Percentiles rank a stretch among this genome's conserved stretches.
Evolutionary conservation across 768 basidiomycete species (phyloP).

Genomic region (Strobilomyces confusus): DNA sequence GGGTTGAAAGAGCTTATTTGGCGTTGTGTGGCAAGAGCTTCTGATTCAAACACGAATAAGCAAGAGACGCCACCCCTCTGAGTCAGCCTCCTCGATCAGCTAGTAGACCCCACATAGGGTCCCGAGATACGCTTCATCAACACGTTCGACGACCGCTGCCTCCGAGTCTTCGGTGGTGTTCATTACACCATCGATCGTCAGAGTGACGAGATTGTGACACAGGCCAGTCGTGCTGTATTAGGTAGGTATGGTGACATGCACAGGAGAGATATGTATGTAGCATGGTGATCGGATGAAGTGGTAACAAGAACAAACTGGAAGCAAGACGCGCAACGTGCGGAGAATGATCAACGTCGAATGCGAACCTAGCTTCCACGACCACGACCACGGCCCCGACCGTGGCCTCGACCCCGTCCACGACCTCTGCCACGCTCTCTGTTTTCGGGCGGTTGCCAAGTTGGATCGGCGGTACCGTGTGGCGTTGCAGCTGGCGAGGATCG

Average conservation of each 20-base stretch:
- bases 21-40: conserved; percentile 25
- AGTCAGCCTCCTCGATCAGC: background rate
- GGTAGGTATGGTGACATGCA: conserved; percentile 18
- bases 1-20: conserved; percentile 25
- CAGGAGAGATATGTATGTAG: conserved; percentile 13
- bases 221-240: conserved; percentile 11
- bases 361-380: conserved; percentile 26
- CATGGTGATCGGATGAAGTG: conserved; percentile 17
- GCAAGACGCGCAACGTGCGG: conserved; percentile 18
- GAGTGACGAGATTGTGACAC: conserved; percentile 16
- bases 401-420: conserved; percentile 37
- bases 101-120: conserved; percentile 12
- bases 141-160: conserved; percentile 5
- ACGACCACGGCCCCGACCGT: conserved; percentile 36
- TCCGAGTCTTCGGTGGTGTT: background rate
- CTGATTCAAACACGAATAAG: conserved; percentile 26
- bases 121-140: conserved; percentile 10
- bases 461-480: conserved; percentile 10
- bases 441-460: conserved; percentile 8
- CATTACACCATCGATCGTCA: conserved; percentile 18
- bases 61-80: conserved; percentile 10
- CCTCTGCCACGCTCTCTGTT: conserved; percentile 35
- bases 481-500: conserved; percentile 3
- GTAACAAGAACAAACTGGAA: conserved; percentile 20
- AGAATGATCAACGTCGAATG: conserved; percentile 1